Conservation (phyloP, 1,284 basidiomycete species). For the Cutaneotrichosporon daszewskae region DNA sequence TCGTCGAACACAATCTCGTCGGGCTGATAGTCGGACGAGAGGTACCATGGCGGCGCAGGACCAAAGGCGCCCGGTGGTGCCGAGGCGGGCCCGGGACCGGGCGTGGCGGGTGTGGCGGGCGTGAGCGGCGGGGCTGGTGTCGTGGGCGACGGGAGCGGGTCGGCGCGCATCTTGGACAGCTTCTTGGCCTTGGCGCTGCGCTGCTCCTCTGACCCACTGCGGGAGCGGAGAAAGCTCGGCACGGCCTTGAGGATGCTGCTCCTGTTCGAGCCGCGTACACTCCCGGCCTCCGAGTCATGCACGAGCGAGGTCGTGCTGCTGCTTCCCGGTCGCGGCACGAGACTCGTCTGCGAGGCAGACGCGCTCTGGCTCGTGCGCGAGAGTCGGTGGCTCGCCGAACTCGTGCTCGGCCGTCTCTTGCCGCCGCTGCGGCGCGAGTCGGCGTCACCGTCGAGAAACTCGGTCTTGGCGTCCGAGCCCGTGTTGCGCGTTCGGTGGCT, state of each 20-base stretch:
- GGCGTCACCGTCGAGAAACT: constrained; percentile 33
- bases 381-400: constrained; percentile 2
- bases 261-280: constrained; percentile 31
- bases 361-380: constrained; percentile 16
- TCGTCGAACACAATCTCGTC: constrained; percentile 78
- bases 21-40: constrained; percentile 71
- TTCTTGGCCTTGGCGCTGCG: background rate
- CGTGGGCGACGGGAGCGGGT: constrained; percentile 2
- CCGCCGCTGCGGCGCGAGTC: too few species aligned
- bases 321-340: constrained; percentile 27
- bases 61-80: constrained; percentile 9
- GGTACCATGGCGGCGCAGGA: constrained; percentile 69
- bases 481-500: constrained; percentile 6
- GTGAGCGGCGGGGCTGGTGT: background rate
- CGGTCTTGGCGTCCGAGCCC: constrained; percentile 39
- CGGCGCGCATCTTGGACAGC: constrained; percentile 6
- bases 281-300: constrained; percentile 23
- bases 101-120: background rate
- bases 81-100: constrained; percentile 6
- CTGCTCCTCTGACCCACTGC: constrained; percentile 22
- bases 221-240: constrained; percentile 27
- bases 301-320: constrained; percentile 36
- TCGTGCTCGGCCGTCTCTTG: constrained; percentile 1
- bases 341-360: constrained; percentile 21
- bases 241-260: constrained; percentile 36